Evolutionary conservation across 2,329 filamentous ascomycete species (phyloP).

Genomic region (Pezicula neosporulosa): DNA sequence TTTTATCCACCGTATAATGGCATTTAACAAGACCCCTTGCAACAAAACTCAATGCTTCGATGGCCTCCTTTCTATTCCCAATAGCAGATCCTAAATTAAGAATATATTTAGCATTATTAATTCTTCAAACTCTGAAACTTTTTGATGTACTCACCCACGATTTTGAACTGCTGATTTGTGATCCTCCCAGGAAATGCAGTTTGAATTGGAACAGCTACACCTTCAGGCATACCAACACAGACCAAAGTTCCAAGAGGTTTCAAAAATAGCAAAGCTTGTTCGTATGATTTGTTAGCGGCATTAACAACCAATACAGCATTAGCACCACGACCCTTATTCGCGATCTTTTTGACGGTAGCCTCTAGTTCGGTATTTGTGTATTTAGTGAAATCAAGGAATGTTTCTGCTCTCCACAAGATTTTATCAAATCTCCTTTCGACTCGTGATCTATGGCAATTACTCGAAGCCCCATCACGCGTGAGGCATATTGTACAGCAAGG

Average conservation of each 20-base stretch:
- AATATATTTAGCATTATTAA: too few species aligned
- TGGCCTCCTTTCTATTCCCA: conserved; percentile 42
- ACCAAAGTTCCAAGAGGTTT: conserved; percentile 42
- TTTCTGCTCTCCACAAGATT: conserved; percentile 56
- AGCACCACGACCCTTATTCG: conserved; percentile 25
- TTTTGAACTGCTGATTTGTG: conserved; percentile 33
- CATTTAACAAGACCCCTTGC: conserved; percentile 38
- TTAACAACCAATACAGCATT: conserved; percentile 42
- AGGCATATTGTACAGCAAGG: conserved; percentile 50
- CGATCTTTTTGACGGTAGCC: conserved; percentile 16
- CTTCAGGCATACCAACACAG: conserved; percentile 44
- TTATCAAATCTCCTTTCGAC: conserved; percentile 48
- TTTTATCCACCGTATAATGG: conserved; percentile 32
- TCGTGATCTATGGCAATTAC: conserved; percentile 61
- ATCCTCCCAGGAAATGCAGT: conserved; percentile 34
- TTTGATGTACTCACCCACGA: conserved; percentile 23
- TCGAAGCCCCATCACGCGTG: conserved; percentile 52
- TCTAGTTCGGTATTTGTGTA: conserved; percentile 45
- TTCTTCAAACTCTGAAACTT: too few species aligned
- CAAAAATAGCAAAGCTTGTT: conserved; percentile 39
- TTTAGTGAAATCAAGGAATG: conserved; percentile 58
- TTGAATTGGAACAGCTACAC: conserved; percentile 34
- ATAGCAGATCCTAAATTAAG: conserved; percentile 34
- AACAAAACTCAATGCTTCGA: conserved; percentile 40
- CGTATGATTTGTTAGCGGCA: conserved; percentile 41